These are phyloP conservation scores for Pezicula carpinea DNA, from an alignment of 2,329 filamentous ascomycete species.

Conservation along the genomic window DNA sequence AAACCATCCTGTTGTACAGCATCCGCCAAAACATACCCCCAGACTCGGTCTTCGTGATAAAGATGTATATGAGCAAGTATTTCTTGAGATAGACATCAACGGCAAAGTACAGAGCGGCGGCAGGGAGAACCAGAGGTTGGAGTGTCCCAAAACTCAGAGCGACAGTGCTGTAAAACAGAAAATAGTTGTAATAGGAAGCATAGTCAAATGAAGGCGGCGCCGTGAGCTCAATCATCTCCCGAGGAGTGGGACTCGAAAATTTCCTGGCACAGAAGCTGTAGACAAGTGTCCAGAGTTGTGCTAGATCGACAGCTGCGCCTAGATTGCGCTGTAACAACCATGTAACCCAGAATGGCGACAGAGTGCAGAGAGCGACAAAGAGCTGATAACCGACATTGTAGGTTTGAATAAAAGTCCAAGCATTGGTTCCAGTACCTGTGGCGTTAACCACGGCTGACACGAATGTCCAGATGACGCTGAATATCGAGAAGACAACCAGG, in stretches of 20 bases:
- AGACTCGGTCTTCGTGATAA: slow-evolving; percentile 94
- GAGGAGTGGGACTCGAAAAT: slow-evolving; percentile 81
- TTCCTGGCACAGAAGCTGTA: slow-evolving; percentile 81
- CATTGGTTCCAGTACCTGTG: slow-evolving; percentile 51
- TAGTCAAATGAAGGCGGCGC: slow-evolving; percentile 93
- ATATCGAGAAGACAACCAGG: slow-evolving; percentile 86
- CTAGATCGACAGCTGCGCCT: slow-evolving; percentile 89
- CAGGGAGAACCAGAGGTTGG: slow-evolving; percentile 81
- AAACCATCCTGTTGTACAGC: slow-evolving; percentile 87
- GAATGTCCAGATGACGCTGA: slow-evolving; percentile 76
- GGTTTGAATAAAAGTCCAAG: slow-evolving; percentile 64
- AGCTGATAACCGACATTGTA: slow-evolving; percentile 58
- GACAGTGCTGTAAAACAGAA: slow-evolving; percentile 89
- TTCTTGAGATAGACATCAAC: slow-evolving; percentile 91
- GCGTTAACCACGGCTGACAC: slow-evolving; percentile 59
- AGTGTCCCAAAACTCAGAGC: slow-evolving; percentile 79
- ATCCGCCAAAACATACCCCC: slow-evolving; percentile 90
- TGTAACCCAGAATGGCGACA: slow-evolving; percentile 90
- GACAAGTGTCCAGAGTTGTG: slow-evolving; percentile 79
- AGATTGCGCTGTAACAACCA: slow-evolving; percentile 91
- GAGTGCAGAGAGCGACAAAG: slow-evolving; percentile 71
- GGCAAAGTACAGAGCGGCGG: slow-evolving; percentile 83
- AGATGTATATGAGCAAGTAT: slow-evolving; percentile 90
- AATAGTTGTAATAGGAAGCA: slow-evolving; percentile 96
- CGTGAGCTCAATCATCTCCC: slow-evolving; percentile 87